Evolutionary conservation across 2,329 filamentous ascomycete genomes (phyloP).

Genomic region (Huntiella moniliformis): DNA sequence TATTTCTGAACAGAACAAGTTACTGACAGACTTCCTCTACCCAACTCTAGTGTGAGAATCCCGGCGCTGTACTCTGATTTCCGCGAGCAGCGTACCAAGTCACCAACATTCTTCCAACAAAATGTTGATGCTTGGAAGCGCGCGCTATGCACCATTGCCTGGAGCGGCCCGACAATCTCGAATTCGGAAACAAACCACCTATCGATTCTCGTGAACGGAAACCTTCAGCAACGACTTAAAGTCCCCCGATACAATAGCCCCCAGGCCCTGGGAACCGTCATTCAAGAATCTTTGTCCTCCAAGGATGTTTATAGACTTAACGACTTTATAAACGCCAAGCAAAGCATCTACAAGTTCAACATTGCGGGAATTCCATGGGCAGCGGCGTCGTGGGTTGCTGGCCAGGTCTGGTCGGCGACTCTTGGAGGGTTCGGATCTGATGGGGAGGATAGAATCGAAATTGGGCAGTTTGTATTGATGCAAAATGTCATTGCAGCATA

Average conservation of each 20-base stretch:
- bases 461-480: slow-evolving; percentile 46
- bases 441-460: slow-evolving; percentile 36
- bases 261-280: slow-evolving; percentile 57
- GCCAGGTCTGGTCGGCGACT: slow-evolving; percentile 45
- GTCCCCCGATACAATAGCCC: slow-evolving; percentile 65
- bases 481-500: slow-evolving; percentile 41
- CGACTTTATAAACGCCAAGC: slow-evolving; percentile 44
- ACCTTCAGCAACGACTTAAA: slow-evolving; percentile 52
- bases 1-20: neutral
- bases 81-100: slow-evolving; percentile 48
- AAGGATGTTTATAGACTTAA: slow-evolving; percentile 51
- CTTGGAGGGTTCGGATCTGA: slow-evolving; percentile 20
- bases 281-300: slow-evolving; percentile 52
- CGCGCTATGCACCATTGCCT: slow-evolving; percentile 50
- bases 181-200: slow-evolving; percentile 28
- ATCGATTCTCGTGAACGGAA: slow-evolving; percentile 36
- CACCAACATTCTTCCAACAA: slow-evolving; percentile 69
- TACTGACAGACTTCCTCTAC: neutral
- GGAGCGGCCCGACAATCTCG: slow-evolving; percentile 35
- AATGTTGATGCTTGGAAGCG: slow-evolving; percentile 66
- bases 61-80: slow-evolving; percentile 85
- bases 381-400: slow-evolving; percentile 56
- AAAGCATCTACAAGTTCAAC: slow-evolving; percentile 52
- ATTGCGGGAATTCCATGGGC: slow-evolving; percentile 52
- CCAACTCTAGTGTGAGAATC: slow-evolving; percentile 44